Percentiles rank a stretch among this genome's conserved stretches.
These are phyloP conservation scores for Salix purpurea DNA, from an alignment of 345 rosid species.

Conservation along the genomic window DNA sequence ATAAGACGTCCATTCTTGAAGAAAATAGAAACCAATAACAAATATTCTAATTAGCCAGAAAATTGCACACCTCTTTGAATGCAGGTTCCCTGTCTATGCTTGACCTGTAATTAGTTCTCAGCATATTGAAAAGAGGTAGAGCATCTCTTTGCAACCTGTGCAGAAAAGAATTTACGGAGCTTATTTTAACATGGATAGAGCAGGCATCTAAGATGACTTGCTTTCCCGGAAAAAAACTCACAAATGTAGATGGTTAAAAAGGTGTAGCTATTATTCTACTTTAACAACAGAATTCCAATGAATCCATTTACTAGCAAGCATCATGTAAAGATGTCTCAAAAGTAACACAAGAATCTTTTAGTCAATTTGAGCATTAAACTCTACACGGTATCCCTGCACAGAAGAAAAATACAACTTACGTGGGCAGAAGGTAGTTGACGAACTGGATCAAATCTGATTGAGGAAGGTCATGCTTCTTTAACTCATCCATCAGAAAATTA, in stretches of 20 bases:
- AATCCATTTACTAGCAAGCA: not conserved
- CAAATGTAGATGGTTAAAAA: not conserved
- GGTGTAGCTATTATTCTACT: not conserved
- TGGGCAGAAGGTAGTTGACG: conserved; percentile 55
- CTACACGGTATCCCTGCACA: not conserved
- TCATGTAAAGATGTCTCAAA: not conserved
- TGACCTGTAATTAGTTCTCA: conserved; percentile 64
- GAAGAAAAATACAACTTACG: conserved; percentile 39
- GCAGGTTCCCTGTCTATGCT: conserved; percentile 80
- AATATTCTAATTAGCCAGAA: not conserved
- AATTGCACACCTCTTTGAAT: conserved; percentile 59
- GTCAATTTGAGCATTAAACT: not conserved
- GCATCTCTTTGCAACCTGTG: conserved; percentile 91
- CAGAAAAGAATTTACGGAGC: not conserved
- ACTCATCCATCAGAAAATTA: conserved; percentile 65
- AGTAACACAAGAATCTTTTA: not conserved
- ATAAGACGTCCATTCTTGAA: not conserved
- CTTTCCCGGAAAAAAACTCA: not conserved
- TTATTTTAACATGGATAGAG: not conserved
- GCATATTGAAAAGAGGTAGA: conserved; percentile 83
- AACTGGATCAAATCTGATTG: conserved; percentile 65
- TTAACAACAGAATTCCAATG: not conserved
- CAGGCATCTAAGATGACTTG: not conserved
- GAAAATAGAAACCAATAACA: not conserved
- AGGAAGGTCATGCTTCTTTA: conserved; percentile 60